These are phyloP conservation scores for Fusarium redolens DNA, from an alignment of 2,329 filamentous ascomycete genomes.

Conservation along the genomic window DNA sequence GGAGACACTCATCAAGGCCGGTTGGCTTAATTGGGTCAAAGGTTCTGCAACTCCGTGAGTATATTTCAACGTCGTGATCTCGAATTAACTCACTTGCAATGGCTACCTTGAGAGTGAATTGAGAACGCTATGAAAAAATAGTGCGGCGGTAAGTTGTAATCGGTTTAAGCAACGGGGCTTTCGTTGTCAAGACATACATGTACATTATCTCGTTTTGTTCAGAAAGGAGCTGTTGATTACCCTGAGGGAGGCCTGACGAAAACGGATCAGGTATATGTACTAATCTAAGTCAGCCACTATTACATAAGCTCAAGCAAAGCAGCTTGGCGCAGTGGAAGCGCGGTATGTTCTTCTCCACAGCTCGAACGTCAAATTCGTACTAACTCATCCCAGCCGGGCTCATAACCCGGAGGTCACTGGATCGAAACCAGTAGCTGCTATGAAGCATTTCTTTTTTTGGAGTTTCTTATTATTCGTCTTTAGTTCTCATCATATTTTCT, in stretches of 20 bases:
- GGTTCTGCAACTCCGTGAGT: neutral
- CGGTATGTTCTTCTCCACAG: constrained; percentile 21
- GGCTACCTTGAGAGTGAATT: neutral
- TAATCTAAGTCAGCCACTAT: accelerated
- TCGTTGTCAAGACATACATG: neutral
- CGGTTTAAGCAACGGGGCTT: accelerated
- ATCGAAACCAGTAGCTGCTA: constrained; percentile 39
- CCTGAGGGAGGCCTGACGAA: accelerated
- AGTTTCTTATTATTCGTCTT: neutral
- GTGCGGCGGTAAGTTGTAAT: accelerated
- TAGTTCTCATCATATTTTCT: accelerated
- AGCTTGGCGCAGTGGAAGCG: constrained; percentile 41
- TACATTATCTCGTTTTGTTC: accelerated
- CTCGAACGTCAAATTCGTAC: neutral
- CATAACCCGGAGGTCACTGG: constrained; percentile 39
- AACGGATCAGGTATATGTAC: accelerated
- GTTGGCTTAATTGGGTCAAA: too few species aligned
- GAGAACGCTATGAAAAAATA: accelerated
- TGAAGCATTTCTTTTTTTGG: neutral
- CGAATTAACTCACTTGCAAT: neutral
- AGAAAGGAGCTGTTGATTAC: too few species aligned
- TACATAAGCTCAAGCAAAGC: constrained; percentile 35
- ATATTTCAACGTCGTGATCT: neutral
- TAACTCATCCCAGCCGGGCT: constrained; percentile 33
- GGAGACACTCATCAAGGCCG: neutral